A percentile compares a stretch with the other conserved stretches of the same genome.
Evolutionary conservation across 2,329 filamentous ascomycete genomes (phyloP).

Genomic region (Mycosphaerelloides madeirae): DNA sequence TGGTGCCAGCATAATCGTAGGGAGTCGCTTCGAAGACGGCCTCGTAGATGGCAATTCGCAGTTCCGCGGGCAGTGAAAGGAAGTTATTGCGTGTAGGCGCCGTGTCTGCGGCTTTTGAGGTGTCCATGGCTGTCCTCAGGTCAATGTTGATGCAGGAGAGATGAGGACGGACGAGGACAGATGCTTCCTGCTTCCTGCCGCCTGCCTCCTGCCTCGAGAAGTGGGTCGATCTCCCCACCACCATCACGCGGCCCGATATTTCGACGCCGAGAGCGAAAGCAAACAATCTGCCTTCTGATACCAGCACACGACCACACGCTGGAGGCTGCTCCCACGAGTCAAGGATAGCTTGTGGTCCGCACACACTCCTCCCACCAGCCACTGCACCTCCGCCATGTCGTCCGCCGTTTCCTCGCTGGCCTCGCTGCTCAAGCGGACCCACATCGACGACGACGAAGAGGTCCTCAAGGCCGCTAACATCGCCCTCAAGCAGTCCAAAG

Average conservation of each 20-base stretch:
- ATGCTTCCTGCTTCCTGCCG: no score
- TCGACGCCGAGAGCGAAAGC: no score
- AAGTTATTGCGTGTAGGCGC: neutral
- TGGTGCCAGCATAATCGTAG: slow-evolving; percentile 1
- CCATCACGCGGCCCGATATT: no score
- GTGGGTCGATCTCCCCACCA: no score
- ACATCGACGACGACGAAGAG: slow-evolving; percentile 68
- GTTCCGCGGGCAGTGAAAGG: slow-evolving; percentile 1
- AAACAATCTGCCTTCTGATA: no score
- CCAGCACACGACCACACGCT: slow-evolving; percentile 7
- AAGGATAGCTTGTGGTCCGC: slow-evolving; percentile 11
- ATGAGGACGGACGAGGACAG: no score
- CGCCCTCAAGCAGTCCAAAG: slow-evolving; percentile 55
- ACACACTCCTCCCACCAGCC: neutral
- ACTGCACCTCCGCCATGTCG: neutral
- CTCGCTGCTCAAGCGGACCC: slow-evolving; percentile 53
- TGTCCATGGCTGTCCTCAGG: no score
- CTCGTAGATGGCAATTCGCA: slow-evolving; percentile 1
- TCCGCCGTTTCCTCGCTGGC: slow-evolving; percentile 35
- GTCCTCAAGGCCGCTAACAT: slow-evolving; percentile 61
- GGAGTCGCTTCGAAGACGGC: slow-evolving; percentile 1
- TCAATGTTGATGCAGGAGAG: no score
- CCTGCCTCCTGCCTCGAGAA: no score
- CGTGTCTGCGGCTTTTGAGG: no score
- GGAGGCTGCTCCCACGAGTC: slow-evolving; percentile 4